phyloP scores from a whole-genome alignment of 768 basidiomycete genomes.

The Lactifluus echinatus region DNA sequence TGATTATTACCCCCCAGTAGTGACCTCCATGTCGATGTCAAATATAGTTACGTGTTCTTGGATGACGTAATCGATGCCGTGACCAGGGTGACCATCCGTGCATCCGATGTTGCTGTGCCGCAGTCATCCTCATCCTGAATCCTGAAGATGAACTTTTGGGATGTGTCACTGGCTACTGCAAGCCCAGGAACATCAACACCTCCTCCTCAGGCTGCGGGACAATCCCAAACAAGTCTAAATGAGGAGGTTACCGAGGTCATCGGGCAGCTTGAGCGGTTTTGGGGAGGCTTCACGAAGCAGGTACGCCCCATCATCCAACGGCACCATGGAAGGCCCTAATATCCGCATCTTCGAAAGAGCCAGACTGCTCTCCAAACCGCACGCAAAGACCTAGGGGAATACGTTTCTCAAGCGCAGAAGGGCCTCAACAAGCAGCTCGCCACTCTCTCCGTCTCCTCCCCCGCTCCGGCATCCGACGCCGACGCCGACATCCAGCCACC shows the following conservation, averaged over 20 bases:
- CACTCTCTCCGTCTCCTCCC: conserved; percentile 20
- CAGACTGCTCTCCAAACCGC: conserved; percentile 60
- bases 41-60: no score
- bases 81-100: not conserved
- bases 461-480: conserved; percentile 4
- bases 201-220: conserved; percentile 24
- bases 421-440: conserved; percentile 56
- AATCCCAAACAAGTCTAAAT: conserved; percentile 53
- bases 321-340: not conserved
- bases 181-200: conserved; percentile 13
- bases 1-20: not conserved
- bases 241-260: conserved; percentile 87
- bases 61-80: not conserved
- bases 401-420: conserved; percentile 72
- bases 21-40: not conserved
- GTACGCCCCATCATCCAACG: conserved; percentile 32
- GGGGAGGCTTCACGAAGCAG: conserved; percentile 90
- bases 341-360: conserved; percentile 37
- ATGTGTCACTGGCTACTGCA: not conserved
- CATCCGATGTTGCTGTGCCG: no score
- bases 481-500: conserved; percentile 17
- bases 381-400: conserved; percentile 61
- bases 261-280: conserved; percentile 77
- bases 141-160: conserved; percentile 22
- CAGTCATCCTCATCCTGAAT: no score